phyloP scores from a whole-genome alignment of 1,139 yeast species.

The Wickerhamomyces sp. region DNA sequence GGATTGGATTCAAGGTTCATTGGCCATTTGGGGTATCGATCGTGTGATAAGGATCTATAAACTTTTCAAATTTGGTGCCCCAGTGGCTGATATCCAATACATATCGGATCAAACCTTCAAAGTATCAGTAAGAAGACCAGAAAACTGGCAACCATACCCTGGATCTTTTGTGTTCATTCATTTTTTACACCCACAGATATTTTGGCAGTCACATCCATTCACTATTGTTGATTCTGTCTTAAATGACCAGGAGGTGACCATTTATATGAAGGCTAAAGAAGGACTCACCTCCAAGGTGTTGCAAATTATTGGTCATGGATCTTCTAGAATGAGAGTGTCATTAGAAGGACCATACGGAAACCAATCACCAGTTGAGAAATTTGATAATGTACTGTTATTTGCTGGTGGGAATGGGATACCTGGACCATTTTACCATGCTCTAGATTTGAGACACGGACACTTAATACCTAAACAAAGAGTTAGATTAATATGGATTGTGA shows the following conservation, averaged over 20 bases:
- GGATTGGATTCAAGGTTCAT: slow-evolving; percentile 19
- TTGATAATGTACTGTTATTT: slow-evolving; percentile 47
- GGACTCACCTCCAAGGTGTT: slow-evolving; percentile 39
- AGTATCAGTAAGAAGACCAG: slow-evolving; percentile 29
- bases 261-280: slow-evolving; percentile 42
- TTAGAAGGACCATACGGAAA: slow-evolving; percentile 63
- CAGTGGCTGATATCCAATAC: slow-evolving; percentile 39
- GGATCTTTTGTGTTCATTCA: slow-evolving; percentile 35
- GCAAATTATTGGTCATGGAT: slow-evolving; percentile 20
- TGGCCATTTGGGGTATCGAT: slow-evolving; percentile 32
- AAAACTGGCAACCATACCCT: slow-evolving; percentile 30
- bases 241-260: slow-evolving; percentile 33
- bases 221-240: slow-evolving; percentile 33
- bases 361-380: slow-evolving; percentile 47
- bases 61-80: slow-evolving; percentile 29
- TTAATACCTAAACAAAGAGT: slow-evolving; percentile 21
- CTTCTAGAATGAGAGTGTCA: slow-evolving; percentile 30
- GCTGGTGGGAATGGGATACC: slow-evolving; percentile 79
- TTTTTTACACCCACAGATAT: slow-evolving; percentile 38
- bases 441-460: slow-evolving; percentile 14
- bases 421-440: slow-evolving; percentile 38
- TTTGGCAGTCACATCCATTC: slow-evolving; percentile 59
- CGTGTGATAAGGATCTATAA: slow-evolving; percentile 27
- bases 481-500: slow-evolving; percentile 44
- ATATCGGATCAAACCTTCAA: slow-evolving; percentile 44